phyloP scores from a whole-genome alignment of 2,329 filamentous ascomycete genomes.

The Canariomyces notabilis region DNA sequence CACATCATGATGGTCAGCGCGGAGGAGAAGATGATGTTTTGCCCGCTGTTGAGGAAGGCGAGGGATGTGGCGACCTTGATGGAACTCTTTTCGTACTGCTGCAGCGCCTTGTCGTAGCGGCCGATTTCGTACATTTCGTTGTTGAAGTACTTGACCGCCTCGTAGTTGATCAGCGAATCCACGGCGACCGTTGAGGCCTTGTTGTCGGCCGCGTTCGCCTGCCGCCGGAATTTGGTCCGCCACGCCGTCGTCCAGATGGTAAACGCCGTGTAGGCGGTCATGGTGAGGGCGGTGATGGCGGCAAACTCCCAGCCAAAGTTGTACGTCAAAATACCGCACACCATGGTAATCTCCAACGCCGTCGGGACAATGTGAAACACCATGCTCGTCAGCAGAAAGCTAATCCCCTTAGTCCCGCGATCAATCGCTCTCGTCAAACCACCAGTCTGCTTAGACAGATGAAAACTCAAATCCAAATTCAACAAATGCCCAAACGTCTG shows the following conservation, averaged over 20 bases:
- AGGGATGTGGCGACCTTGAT: conserved; percentile 96
- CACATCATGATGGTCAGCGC: conserved; percentile 98
- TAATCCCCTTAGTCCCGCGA: conserved; percentile 96
- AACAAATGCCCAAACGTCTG: conserved; percentile 92
- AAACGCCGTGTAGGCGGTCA: conserved; percentile 93
- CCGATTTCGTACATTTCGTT: conserved; percentile 93
- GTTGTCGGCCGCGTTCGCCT: conserved; percentile 95
- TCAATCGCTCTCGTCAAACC: conserved; percentile 92
- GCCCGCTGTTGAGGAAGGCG: conserved; percentile 86
- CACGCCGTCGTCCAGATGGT: conserved; percentile 95
- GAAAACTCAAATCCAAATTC: conserved; percentile 85
- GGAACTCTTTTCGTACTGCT: conserved; percentile 84
- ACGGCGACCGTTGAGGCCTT: conserved; percentile 91
- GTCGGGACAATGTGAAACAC: conserved; percentile 96
- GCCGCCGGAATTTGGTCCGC: conserved; percentile 92
- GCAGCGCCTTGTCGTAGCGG: conserved; percentile 82
- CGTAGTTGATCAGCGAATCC: conserved; percentile 96
- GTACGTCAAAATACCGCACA: conserved; percentile 93
- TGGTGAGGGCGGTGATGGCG: conserved; percentile 81
- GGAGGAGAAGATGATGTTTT: conserved; percentile 94
- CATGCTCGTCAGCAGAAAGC: conserved; percentile 95
- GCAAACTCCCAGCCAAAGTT: conserved; percentile 93
- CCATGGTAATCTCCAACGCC: conserved; percentile 86
- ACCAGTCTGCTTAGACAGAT: conserved; percentile 89
- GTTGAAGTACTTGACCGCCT: conserved; percentile 99